Conservation (phyloP, 2,329 filamentous ascomycete species). For the Pyrenophora teres region DNA sequence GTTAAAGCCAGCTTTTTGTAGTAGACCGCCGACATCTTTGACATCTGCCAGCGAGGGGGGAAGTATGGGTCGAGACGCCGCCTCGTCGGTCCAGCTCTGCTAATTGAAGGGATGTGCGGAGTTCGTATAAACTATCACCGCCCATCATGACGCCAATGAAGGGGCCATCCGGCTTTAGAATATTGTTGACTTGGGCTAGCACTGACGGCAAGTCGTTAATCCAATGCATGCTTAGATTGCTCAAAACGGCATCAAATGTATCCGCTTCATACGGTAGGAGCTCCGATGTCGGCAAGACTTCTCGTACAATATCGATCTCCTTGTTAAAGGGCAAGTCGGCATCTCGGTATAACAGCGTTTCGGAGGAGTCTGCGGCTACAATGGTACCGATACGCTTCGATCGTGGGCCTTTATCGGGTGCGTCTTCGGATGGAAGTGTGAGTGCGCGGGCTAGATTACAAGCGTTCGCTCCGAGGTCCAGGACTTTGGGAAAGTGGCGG, state of each 20-base stretch:
- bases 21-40: constrained; percentile 82
- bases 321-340: constrained; percentile 73
- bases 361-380: constrained; percentile 81
- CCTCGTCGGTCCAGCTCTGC: constrained; percentile 88
- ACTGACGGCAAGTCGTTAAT: constrained; percentile 92
- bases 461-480: constrained; percentile 93
- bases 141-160: constrained; percentile 97
- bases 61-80: constrained; percentile 90
- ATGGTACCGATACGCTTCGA: constrained; percentile 73
- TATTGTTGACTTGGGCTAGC: constrained; percentile 79
- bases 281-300: constrained; percentile 76
- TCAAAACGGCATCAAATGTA: constrained; percentile 87
- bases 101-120: constrained; percentile 89
- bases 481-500: constrained; percentile 77
- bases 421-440: constrained; percentile 64
- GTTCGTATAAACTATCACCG: constrained; percentile 89
- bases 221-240: constrained; percentile 91
- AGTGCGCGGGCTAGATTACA: constrained; percentile 90
- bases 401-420: constrained; percentile 67
- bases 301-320: constrained; percentile 71
- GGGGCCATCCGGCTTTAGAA: constrained; percentile 87
- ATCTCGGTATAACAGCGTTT: constrained; percentile 79
- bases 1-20: constrained; percentile 89
- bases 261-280: constrained; percentile 74
- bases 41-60: constrained; percentile 91